Conservation (phyloP, 78 protist species). For the Trichosphaerium sp. region DNA sequence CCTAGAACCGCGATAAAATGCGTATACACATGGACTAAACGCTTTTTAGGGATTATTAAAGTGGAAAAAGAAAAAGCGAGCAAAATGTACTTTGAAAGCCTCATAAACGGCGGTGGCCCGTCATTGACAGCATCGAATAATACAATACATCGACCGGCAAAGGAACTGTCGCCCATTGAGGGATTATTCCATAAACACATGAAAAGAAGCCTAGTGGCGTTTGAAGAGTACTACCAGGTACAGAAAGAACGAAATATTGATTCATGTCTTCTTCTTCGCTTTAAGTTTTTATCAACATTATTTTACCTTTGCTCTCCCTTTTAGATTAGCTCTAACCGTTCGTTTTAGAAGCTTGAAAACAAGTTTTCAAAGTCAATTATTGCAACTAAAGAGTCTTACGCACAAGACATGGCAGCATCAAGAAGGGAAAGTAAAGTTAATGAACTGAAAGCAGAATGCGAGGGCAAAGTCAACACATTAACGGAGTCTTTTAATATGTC, state of each 20-base stretch:
- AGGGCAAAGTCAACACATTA: too few relatives aligned
- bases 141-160: background rate
- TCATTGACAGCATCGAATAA: background rate
- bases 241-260: background rate
- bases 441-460: too few relatives aligned
- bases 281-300: background rate
- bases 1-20: too few relatives aligned
- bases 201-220: background rate
- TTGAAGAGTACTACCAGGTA: background rate
- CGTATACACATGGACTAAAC: too few relatives aligned
- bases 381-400: background rate
- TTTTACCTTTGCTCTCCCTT: background rate
- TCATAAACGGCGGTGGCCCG: background rate
- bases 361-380: background rate
- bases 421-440: background rate
- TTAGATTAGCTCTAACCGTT: background rate
- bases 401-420: background rate
- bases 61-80: background rate
- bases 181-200: background rate
- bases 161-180: background rate
- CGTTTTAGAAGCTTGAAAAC: background rate
- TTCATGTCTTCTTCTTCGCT: background rate
- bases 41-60: background rate
- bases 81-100: background rate
- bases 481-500: too few relatives aligned